Conservation (phyloP, 305 asterid genomes). For the Petunia hybrid region DNA sequence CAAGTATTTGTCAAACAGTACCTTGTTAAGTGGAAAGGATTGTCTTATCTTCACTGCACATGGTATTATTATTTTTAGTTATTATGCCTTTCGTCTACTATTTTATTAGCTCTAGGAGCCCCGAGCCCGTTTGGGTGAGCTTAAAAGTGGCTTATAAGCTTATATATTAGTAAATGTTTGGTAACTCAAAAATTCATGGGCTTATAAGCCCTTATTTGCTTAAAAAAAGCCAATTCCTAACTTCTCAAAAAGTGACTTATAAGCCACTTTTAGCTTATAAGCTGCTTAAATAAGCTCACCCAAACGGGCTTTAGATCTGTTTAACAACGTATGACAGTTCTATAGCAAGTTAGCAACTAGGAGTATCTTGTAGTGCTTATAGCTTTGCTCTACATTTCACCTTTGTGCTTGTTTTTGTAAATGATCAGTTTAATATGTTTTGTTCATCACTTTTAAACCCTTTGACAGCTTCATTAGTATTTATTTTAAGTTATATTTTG, state of each 20-base stretch:
- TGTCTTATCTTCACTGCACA: constrained; percentile 90
- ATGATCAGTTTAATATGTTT: background rate
- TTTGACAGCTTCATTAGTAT: constrained; percentile 11
- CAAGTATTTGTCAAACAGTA: constrained; percentile 88
- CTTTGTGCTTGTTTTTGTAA: constrained; percentile 8
- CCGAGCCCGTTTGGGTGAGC: too few species aligned
- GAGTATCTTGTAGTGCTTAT: constrained; percentile 23
- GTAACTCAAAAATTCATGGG: too few species aligned
- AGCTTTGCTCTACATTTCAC: constrained; percentile 1
- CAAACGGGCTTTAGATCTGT: too few species aligned
- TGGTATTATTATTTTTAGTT: constrained; percentile 57
- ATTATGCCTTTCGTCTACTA: too few species aligned
- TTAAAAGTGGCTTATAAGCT: too few species aligned
- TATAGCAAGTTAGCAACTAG: constrained; percentile 3
- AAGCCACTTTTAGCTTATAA: too few species aligned
- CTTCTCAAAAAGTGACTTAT: too few species aligned
- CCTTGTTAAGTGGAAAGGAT: constrained; percentile 95
- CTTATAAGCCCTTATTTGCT: too few species aligned
- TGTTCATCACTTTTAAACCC: constrained; percentile 13
- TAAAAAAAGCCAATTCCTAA: too few species aligned
- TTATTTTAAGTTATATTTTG: constrained; percentile 16
- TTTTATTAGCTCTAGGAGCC: constrained; percentile 9
- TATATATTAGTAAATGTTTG: too few species aligned
- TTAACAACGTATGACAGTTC: too few species aligned
- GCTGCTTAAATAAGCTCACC: too few species aligned